Conservation (phyloP, 257 asterid genomes). For the Solanum sejunctum region DNA sequence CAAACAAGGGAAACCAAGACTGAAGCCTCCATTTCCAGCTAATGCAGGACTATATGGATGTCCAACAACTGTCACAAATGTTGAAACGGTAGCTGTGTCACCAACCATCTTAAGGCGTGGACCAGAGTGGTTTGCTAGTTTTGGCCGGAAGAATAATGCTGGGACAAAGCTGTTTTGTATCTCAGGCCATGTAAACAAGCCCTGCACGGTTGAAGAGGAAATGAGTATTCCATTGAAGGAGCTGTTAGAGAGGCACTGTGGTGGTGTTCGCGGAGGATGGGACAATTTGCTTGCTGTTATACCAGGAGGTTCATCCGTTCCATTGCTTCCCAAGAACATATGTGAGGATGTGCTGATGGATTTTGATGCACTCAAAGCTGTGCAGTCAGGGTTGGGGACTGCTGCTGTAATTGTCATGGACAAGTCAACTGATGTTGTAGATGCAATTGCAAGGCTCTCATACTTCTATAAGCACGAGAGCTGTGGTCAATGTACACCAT, state of each 20-base stretch:
- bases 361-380: slow-evolving; percentile 96
- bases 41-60: slow-evolving; percentile 95
- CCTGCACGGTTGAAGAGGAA: slow-evolving; percentile 99
- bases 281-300: slow-evolving; percentile 88
- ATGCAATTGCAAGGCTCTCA: slow-evolving; percentile 89
- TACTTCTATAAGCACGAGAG: slow-evolving; percentile 99
- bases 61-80: slow-evolving; percentile 95
- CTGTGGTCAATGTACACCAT: slow-evolving; percentile 98
- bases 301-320: slow-evolving; percentile 98
- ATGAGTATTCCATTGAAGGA: slow-evolving; percentile 94
- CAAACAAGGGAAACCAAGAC: slow-evolving; percentile 93
- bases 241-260: slow-evolving; percentile 88
- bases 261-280: slow-evolving; percentile 99
- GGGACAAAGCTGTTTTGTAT: slow-evolving; percentile 90
- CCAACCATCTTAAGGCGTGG: slow-evolving; percentile 97
- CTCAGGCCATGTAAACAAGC: slow-evolving; percentile 97
- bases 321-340: slow-evolving; percentile 59
- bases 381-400: slow-evolving; percentile 91
- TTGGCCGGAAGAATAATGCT: slow-evolving; percentile 89
- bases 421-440: slow-evolving; percentile 94
- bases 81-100: slow-evolving; percentile 95
- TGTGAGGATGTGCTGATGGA: slow-evolving; percentile 99
- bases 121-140: slow-evolving; percentile 96
- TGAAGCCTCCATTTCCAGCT: slow-evolving; percentile 99
- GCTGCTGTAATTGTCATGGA: slow-evolving; percentile 99